phyloP scores from a whole-genome alignment of 2,329 filamentous ascomycete genomes.

The Penicillium thymicola region DNA sequence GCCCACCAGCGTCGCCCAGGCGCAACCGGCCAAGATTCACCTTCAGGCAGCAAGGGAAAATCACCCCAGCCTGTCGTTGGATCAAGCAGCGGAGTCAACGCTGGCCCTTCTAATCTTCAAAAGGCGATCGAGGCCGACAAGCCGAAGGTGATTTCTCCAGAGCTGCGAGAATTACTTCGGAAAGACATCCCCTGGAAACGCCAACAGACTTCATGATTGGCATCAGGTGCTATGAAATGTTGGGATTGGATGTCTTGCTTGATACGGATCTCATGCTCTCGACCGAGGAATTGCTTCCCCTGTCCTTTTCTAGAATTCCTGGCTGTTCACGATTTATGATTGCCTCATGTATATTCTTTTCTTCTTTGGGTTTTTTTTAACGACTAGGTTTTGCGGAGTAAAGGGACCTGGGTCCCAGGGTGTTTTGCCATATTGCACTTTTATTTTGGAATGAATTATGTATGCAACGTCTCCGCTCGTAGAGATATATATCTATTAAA shows the following conservation, averaged over 20 bases:
- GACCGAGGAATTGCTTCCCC: background rate
- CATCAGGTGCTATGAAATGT: background rate
- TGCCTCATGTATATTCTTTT: background rate
- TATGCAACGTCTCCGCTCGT: background rate
- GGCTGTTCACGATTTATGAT: conserved; percentile 4
- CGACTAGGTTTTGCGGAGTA: background rate
- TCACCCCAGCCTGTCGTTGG: conserved; percentile 23
- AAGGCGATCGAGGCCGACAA: conserved; percentile 26
- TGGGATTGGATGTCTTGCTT: background rate
- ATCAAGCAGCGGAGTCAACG: conserved; percentile 26
- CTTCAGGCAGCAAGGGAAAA: conserved; percentile 29
- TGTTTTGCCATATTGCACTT: background rate
- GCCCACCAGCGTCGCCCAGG: conserved; percentile 49
- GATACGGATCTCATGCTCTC: background rate
- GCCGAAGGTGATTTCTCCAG: conserved; percentile 59
- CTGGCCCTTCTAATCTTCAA: conserved; percentile 19
- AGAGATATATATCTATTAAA: too few species aligned
- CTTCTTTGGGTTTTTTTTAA: background rate
- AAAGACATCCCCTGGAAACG: conserved; percentile 53
- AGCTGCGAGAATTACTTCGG: conserved; percentile 60
- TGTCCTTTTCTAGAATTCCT: background rate
- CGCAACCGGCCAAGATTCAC: conserved; percentile 9
- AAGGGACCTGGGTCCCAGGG: background rate
- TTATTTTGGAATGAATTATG: background rate
- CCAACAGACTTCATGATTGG: conserved; percentile 11